Conservation (phyloP, 1,284 basidiomycete genomes). For the Calocybe gambosa region DNA sequence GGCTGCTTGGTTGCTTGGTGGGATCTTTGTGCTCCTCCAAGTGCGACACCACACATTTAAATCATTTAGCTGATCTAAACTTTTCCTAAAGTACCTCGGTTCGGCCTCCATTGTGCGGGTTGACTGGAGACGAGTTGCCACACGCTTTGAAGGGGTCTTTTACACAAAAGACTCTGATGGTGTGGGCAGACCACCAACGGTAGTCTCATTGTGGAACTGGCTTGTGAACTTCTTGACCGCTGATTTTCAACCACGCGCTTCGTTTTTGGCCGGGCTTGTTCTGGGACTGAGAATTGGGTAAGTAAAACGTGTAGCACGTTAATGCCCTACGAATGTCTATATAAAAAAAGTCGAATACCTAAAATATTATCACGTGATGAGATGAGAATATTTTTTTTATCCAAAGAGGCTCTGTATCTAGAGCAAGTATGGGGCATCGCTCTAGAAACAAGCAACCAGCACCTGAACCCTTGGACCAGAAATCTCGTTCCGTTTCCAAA, state of each 20-base stretch:
- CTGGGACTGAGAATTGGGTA: constrained; percentile 65
- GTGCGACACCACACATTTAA: constrained; percentile 34
- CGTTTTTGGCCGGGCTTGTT: constrained; percentile 66
- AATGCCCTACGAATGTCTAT: too few relatives aligned
- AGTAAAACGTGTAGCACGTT: too few relatives aligned
- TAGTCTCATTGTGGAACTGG: constrained; percentile 65
- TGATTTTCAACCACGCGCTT: constrained; percentile 84
- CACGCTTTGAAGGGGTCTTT: constrained; percentile 70
- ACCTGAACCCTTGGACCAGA: constrained; percentile 57
- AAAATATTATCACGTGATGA: background rate
- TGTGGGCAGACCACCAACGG: constrained; percentile 49
- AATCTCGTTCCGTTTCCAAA: constrained; percentile 38
- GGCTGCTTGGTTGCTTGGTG: constrained; percentile 80
- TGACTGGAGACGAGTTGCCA: constrained; percentile 64
- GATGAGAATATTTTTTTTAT: background rate
- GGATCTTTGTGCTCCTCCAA: constrained; percentile 83
- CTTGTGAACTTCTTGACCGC: constrained; percentile 84
- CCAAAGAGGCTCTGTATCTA: constrained; percentile 1
- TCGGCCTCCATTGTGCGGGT: constrained; percentile 68
- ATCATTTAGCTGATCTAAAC: background rate
- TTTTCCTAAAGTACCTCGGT: constrained; percentile 59
- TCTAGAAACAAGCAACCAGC: constrained; percentile 87
- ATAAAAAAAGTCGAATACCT: too few relatives aligned
- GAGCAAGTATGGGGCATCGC: constrained; percentile 74
- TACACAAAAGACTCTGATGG: constrained; percentile 58